Percentiles rank a stretch among this genome's conserved stretches.
phyloP scores from a whole-genome alignment of 345 rosid genomes.

The Citrus maxima region DNA sequence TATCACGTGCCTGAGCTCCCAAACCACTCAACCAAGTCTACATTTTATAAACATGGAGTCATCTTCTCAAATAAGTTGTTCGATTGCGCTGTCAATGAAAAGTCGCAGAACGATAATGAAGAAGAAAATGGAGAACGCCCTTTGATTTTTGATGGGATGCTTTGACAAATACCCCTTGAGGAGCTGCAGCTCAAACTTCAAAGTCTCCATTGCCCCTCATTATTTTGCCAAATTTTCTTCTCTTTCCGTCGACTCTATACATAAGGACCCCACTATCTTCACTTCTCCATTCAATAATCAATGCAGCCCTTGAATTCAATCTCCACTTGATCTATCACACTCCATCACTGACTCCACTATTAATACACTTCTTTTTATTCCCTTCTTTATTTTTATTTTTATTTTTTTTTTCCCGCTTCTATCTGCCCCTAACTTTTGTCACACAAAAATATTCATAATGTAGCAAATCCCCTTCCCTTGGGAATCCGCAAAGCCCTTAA shows the following conservation, averaged over 20 bases:
- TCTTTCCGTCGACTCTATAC: conserved; percentile 1
- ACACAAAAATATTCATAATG: conserved; percentile 22
- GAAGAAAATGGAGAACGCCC: conserved; percentile 6
- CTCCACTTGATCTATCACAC: conserved; percentile 25
- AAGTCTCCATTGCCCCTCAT: conserved; percentile 5
- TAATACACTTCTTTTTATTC: conserved; percentile 13
- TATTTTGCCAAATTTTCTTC: neutral
- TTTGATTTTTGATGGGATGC: conserved; percentile 5
- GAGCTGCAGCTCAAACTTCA: conserved; percentile 9
- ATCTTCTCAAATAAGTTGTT: neutral
- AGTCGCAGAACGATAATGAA: neutral
- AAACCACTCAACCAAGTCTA: conserved; percentile 22
- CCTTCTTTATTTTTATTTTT: neutral
- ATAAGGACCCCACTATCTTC: conserved; percentile 37
- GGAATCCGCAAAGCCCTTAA: conserved; percentile 78
- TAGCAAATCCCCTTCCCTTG: conserved; percentile 55
- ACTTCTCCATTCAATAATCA: conserved; percentile 30
- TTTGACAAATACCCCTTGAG: conserved; percentile 1
- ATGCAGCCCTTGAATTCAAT: conserved; percentile 44
- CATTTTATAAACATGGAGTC: conserved; percentile 9
- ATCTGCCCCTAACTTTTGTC: conserved; percentile 20
- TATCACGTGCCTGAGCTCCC: conserved; percentile 21
- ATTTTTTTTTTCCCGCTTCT: neutral
- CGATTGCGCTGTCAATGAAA: conserved; percentile 1
- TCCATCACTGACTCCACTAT: conserved; percentile 23